phyloP scores from a whole-genome alignment of 768 basidiomycete genomes.

The Lanmaoa rubissima region DNA sequence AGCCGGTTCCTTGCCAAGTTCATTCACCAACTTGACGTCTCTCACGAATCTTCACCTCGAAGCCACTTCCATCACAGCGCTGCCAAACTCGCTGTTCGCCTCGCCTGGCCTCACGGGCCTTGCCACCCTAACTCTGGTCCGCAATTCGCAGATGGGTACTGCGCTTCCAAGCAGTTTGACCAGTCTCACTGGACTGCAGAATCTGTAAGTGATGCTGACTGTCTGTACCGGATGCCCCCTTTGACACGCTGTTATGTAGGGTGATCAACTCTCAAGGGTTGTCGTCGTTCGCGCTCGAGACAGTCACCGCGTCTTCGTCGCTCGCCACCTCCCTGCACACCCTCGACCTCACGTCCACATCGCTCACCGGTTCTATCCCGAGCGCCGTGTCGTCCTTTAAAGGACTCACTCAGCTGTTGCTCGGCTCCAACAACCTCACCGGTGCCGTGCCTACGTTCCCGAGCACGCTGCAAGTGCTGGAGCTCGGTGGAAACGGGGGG shows the following conservation, averaged over 20 bases:
- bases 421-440: slow-evolving; percentile 38
- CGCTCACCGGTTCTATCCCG: slow-evolving; percentile 39
- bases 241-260: slow-evolving; percentile 21
- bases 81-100: slow-evolving; percentile 36
- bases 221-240: background rate
- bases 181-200: slow-evolving; percentile 33
- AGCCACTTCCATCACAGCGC: slow-evolving; percentile 37
- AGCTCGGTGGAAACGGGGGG: slow-evolving; percentile 37
- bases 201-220: slow-evolving; percentile 33
- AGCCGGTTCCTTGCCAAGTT: slow-evolving; percentile 43
- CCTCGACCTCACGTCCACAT: slow-evolving; percentile 41
- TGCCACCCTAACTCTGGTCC: slow-evolving; percentile 37
- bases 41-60: slow-evolving; percentile 42
- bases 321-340: slow-evolving; percentile 34
- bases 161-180: slow-evolving; percentile 37
- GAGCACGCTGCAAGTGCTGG: slow-evolving; percentile 32
- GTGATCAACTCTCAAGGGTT: slow-evolving; percentile 38
- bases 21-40: slow-evolving; percentile 37
- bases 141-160: slow-evolving; percentile 40
- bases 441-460: slow-evolving; percentile 38
- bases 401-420: slow-evolving; percentile 37
- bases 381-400: slow-evolving; percentile 32
- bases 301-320: slow-evolving; percentile 31
- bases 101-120: slow-evolving; percentile 33
- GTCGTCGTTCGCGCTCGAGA: slow-evolving; percentile 31